Evolutionary conservation across 2,329 filamentous ascomycete species (phyloP).

Genomic region (Fulvia fulva): DNA sequence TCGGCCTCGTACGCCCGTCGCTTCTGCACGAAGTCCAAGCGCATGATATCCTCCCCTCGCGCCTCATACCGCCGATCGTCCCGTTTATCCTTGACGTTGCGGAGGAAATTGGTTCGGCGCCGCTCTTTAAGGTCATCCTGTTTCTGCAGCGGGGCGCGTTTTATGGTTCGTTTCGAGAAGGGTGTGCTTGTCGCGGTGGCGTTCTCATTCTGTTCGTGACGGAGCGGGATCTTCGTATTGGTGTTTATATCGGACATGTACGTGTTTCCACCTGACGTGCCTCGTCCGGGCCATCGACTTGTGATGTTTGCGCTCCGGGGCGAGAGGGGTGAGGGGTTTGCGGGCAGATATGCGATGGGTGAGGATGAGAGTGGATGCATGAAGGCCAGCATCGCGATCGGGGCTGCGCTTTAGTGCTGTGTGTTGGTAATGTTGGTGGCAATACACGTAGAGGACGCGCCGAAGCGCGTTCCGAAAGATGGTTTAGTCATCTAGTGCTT

Average conservation of each 20-base stretch:
- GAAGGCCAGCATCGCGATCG: conserved; percentile 15
- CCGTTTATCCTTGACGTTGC: conserved; percentile 47
- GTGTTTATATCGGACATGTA: conserved; percentile 21
- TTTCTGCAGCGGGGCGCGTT: conserved; percentile 60
- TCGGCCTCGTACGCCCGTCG: conserved; percentile 45
- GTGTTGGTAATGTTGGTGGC: background rate
- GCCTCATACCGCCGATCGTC: conserved; percentile 46
- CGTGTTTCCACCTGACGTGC: conserved; percentile 3
- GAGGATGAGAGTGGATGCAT: conserved; percentile 14
- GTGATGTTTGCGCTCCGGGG: conserved; percentile 40
- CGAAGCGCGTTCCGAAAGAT: background rate
- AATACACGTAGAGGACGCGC: background rate
- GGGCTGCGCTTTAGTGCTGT: background rate
- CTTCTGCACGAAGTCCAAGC: conserved; percentile 43
- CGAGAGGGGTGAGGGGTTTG: conserved; percentile 42
- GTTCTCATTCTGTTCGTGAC: background rate
- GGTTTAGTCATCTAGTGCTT: background rate
- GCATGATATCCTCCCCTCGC: conserved; percentile 47
- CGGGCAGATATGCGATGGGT: conserved; percentile 25
- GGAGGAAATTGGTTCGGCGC: conserved; percentile 65
- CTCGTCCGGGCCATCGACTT: conserved; percentile 16
- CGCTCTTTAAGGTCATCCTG: conserved; percentile 60
- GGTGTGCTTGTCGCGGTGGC: background rate
- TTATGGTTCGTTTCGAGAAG: conserved; percentile 37
- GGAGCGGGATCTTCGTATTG: too few species aligned